Percentiles rank a stretch among this genome's conserved stretches.
Conservation (phyloP, 495 filamentous ascomycete genomes). For the Podospora conica region DNA sequence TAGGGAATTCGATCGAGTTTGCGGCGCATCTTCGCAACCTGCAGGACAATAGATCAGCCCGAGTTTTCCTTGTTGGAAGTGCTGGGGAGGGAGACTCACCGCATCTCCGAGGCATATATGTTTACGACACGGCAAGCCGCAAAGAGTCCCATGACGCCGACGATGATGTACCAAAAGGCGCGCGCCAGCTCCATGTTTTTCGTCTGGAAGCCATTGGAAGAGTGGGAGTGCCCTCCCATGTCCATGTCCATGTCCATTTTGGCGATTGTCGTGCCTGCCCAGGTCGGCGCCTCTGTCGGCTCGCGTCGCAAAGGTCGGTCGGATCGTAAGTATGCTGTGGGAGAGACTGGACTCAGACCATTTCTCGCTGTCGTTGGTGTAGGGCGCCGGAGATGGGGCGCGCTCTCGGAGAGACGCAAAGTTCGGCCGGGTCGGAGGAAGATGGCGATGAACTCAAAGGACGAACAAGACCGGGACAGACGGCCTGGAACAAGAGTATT, state of each 20-base stretch:
- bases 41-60: not conserved
- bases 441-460: not conserved
- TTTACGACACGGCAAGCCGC: conserved; percentile 35
- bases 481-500: not conserved
- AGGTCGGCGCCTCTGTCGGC: not conserved
- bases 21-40: conserved; percentile 35
- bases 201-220: conserved; percentile 26
- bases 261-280: not conserved
- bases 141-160: conserved; percentile 34
- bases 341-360: not conserved
- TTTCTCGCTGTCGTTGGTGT: not conserved
- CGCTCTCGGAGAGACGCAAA: not conserved
- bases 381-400: not conserved
- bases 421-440: not conserved
- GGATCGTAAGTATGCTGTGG: not conserved
- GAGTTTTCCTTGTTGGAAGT: not conserved
- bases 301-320: not conserved
- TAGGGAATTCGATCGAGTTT: conserved; percentile 46
- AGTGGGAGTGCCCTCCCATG: conserved; percentile 31
- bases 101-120: conserved; percentile 25
- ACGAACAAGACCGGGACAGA: not conserved
- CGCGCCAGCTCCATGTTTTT: conserved; percentile 39
- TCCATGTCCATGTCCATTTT: conserved; percentile 31
- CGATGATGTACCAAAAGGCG: conserved; percentile 48
- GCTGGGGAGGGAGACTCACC: conserved; percentile 20